Percentiles rank a stretch among this genome's conserved stretches.
Evolutionary conservation across 106 monocot species (phyloP).

Genomic region (Agapanthus africanus): DNA sequence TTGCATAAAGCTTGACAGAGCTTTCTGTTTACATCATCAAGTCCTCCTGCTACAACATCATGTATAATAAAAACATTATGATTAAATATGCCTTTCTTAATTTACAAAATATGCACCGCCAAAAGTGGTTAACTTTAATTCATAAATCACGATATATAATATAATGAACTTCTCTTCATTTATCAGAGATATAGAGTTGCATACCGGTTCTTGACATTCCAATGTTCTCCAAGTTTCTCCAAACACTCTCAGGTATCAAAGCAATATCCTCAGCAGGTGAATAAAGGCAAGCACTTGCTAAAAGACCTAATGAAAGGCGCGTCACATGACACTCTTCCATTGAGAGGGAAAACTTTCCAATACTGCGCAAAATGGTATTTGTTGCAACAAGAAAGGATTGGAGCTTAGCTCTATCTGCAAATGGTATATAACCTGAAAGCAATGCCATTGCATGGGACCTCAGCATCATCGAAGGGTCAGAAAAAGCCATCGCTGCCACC

Average conservation of each 20-base stretch:
- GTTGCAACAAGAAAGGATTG: conserved; percentile 68
- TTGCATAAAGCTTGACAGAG: conserved; percentile 54
- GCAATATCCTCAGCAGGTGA: conserved; percentile 73
- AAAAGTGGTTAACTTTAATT: conserved; percentile 4
- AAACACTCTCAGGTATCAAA: conserved; percentile 82
- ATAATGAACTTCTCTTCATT: neutral
- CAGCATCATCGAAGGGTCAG: conserved; percentile 67
- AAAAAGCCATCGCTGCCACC: conserved; percentile 47
- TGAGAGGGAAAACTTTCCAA: conserved; percentile 26
- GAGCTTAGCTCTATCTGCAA: conserved; percentile 43
- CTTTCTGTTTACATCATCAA: conserved; percentile 60
- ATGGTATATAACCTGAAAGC: conserved; percentile 67
- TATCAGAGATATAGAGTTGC: neutral
- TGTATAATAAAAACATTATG: neutral
- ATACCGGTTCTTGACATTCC: conserved; percentile 56
- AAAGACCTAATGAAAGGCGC: conserved; percentile 58
- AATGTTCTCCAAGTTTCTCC: conserved; percentile 65
- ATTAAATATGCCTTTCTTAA: neutral
- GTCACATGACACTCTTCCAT: conserved; percentile 47
- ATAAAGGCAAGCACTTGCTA: conserved; percentile 72
- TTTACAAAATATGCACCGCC: neutral
- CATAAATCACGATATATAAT: neutral
- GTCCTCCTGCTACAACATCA: conserved; percentile 26
- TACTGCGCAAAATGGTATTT: conserved; percentile 37
- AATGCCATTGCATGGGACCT: conserved; percentile 66